Conservation (phyloP, 345 rosid genomes). For the Bruguiera parviflora region DNA sequence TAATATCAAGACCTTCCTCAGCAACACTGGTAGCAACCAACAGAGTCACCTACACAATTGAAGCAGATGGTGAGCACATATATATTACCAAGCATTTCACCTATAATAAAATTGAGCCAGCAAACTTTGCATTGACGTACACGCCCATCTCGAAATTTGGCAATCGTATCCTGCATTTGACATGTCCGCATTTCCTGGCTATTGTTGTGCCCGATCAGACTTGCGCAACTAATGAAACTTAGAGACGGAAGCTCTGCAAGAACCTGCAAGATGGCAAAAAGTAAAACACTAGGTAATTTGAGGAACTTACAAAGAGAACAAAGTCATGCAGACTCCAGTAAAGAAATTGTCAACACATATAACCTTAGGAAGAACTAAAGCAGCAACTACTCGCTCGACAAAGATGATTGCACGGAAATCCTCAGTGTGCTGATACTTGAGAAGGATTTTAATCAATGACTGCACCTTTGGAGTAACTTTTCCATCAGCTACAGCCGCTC, state of each 20-base stretch:
- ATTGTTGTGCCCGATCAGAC: slow-evolving; percentile 95
- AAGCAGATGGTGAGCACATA: slow-evolving; percentile 17
- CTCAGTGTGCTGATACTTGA: slow-evolving; percentile 75
- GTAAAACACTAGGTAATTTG: not conserved
- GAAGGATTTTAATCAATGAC: slow-evolving; percentile 77
- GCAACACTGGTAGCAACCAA: slow-evolving; percentile 99
- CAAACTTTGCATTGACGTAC: slow-evolving; percentile 42
- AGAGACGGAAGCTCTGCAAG: slow-evolving; percentile 91
- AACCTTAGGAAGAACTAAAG: slow-evolving; percentile 99
- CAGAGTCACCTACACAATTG: slow-evolving; percentile 62
- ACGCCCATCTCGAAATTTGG: slow-evolving; percentile 92
- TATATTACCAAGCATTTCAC: slow-evolving; percentile 12
- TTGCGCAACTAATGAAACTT: slow-evolving; percentile 76
- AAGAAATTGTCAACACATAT: slow-evolving; percentile 9
- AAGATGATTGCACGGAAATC: slow-evolving; percentile 99
- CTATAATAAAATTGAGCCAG: not conserved
- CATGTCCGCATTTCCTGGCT: slow-evolving; percentile 92
- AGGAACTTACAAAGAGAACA: slow-evolving; percentile 8
- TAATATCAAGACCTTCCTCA: slow-evolving; percentile 97
- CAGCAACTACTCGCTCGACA: slow-evolving; percentile 96
- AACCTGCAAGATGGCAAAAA: slow-evolving; percentile 49
- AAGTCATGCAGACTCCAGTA: not conserved
- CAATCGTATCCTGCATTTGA: slow-evolving; percentile 94
- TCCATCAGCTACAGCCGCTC: slow-evolving; percentile 99
- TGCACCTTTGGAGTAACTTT: slow-evolving; percentile 99